Conservation (phyloP, 1,284 basidiomycete genomes). For the Fomitopsis palustris region DNA sequence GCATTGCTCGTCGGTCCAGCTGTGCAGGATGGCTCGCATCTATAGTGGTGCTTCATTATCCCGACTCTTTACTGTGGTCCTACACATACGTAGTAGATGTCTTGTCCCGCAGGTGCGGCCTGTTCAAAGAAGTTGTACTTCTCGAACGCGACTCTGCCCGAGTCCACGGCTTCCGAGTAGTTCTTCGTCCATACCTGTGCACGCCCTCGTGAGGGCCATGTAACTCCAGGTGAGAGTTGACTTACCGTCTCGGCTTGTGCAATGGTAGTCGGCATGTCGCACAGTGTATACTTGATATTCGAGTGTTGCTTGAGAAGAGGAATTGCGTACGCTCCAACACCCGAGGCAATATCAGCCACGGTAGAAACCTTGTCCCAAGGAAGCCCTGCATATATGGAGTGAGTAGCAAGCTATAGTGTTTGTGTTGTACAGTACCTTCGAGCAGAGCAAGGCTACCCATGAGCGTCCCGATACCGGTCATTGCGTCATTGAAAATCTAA, state of each 20-base stretch:
- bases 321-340: not conserved
- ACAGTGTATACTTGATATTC: not conserved
- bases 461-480: not conserved
- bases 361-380: not conserved
- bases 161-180: not conserved
- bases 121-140: not conserved
- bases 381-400: not conserved
- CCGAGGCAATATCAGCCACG: not conserved
- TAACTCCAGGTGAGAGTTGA: too few relatives aligned
- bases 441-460: not conserved
- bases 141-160: not conserved
- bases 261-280: not conserved
- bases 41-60: not conserved
- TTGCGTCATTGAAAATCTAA: not conserved
- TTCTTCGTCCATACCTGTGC: not conserved
- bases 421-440: not conserved
- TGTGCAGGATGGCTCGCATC: not conserved
- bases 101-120: not conserved
- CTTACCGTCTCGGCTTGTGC: not conserved
- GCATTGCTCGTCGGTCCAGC: not conserved
- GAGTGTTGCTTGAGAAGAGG: not conserved
- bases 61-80: not conserved
- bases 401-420: not conserved
- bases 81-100: not conserved
- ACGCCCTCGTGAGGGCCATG: not conserved